phyloP scores from a whole-genome alignment of 768 basidiomycete species.

The Tulasnella sp. region DNA sequence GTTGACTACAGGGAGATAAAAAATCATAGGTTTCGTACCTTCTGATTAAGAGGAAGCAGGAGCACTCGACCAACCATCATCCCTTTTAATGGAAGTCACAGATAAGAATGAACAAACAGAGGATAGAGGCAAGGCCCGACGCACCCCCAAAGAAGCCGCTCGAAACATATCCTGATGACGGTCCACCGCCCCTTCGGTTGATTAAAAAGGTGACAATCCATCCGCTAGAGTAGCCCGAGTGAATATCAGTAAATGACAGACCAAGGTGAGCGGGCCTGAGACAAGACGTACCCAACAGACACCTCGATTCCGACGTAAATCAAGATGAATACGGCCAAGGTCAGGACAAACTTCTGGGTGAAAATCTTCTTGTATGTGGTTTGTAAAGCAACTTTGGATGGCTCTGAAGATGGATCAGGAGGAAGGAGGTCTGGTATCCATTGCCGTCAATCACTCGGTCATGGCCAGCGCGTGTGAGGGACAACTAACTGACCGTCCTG shows the following conservation, averaged over 20 bases:
- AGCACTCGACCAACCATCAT: slow-evolving; percentile 17
- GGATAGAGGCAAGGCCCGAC: not conserved
- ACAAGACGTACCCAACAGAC: slow-evolving; percentile 17
- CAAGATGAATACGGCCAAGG: slow-evolving; percentile 26
- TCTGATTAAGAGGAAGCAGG: slow-evolving; percentile 10
- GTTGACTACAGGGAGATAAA: not conserved
- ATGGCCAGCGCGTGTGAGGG: not conserved
- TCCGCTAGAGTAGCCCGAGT: slow-evolving; percentile 29
- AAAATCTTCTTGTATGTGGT: slow-evolving; percentile 39
- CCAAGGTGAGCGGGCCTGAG: not conserved
- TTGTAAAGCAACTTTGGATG: not conserved
- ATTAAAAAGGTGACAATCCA: slow-evolving; percentile 52
- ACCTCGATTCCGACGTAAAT: slow-evolving; percentile 25
- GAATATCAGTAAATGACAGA: not conserved
- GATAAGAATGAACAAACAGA: not conserved
- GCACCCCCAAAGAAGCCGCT: slow-evolving; percentile 41
- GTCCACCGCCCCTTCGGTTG: slow-evolving; percentile 40
- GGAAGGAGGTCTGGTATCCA: not conserved
- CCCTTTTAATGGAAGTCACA: not conserved
- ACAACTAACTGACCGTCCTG: slow-evolving; percentile 29
- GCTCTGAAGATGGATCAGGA: not conserved
- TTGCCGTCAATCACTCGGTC: not conserved
- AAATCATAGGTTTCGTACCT: slow-evolving; percentile 12
- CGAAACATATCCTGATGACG: slow-evolving; percentile 44
- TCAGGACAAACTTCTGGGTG: slow-evolving; percentile 45